Conservation (phyloP, 2,329 filamentous ascomycete species). For the Mycogone perniciosa region DNA sequence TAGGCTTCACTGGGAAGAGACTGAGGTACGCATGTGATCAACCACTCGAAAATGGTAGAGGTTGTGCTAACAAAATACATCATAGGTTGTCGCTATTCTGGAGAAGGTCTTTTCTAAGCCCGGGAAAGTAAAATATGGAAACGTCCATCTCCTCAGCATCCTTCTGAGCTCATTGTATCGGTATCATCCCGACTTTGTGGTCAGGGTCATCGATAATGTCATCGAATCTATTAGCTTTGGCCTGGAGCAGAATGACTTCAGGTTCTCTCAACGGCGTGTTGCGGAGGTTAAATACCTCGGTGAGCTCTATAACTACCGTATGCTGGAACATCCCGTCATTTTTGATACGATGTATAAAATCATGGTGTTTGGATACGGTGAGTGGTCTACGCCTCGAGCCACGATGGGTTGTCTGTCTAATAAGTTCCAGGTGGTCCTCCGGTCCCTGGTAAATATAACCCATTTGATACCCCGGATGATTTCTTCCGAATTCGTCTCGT, state of each 20-base stretch:
- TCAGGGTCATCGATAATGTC: slow-evolving; percentile 85
- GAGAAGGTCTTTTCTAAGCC: slow-evolving; percentile 94
- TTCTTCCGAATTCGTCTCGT: slow-evolving; percentile 92
- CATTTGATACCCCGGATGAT: slow-evolving; percentile 83
- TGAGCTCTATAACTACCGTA: slow-evolving; percentile 95
- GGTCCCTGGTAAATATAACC: slow-evolving; percentile 66
- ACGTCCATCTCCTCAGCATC: slow-evolving; percentile 87
- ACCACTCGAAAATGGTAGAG: too few species aligned
- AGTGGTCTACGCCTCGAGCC: slow-evolving; percentile 20
- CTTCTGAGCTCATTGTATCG: slow-evolving; percentile 82
- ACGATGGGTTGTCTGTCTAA: slow-evolving; percentile 12
- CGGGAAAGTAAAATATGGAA: slow-evolving; percentile 95
- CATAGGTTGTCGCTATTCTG: slow-evolving; percentile 63
- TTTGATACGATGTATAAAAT: slow-evolving; percentile 95
- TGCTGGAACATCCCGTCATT: slow-evolving; percentile 90
- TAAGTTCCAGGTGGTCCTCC: slow-evolving; percentile 62
- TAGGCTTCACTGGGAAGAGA: slow-evolving; percentile 95
- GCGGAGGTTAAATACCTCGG: slow-evolving; percentile 95
- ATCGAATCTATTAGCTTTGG: slow-evolving; percentile 83
- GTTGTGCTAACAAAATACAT: not conserved
- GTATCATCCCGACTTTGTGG: slow-evolving; percentile 86
- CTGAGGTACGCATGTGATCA: slow-evolving; percentile 49
- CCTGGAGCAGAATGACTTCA: slow-evolving; percentile 93
- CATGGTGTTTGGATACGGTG: slow-evolving; percentile 81
- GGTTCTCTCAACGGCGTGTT: slow-evolving; percentile 89